Percentiles rank a stretch among this genome's conserved stretches.
Evolutionary conservation across 805 yeast species (phyloP).

Genomic region (Starmerella bombicola): DNA sequence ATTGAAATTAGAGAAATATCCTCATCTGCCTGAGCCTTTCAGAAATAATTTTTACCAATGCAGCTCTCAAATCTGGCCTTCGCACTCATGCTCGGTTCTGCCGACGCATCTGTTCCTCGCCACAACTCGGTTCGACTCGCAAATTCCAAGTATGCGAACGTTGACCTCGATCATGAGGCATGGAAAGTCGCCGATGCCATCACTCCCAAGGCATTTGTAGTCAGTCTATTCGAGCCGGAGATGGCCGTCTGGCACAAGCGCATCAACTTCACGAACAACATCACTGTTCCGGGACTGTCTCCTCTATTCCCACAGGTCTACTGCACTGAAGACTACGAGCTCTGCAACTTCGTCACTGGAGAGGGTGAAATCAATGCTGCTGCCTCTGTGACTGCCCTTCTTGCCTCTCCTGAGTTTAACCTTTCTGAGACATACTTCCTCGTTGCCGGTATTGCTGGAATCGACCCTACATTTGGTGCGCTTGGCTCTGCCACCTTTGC

Average conservation of each 20-base stretch:
- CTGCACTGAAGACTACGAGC: constrained; percentile 40
- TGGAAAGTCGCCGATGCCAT: constrained; percentile 14
- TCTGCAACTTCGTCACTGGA: constrained; percentile 56
- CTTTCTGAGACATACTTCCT: constrained; percentile 48
- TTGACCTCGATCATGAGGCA: constrained; percentile 6
- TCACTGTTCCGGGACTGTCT: constrained; percentile 54
- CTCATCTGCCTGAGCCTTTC: neutral
- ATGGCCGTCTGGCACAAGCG: constrained; percentile 41
- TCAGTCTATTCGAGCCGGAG: constrained; percentile 46
- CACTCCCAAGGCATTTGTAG: constrained; percentile 41
- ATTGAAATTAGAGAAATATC: too few relatives aligned
- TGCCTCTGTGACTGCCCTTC: constrained; percentile 41
- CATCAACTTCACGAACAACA: constrained; percentile 39
- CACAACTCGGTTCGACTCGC: neutral
- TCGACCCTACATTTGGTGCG: constrained; percentile 44
- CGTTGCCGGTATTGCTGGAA: constrained; percentile 56
- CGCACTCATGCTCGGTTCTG: neutral
- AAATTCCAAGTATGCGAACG: neutral
- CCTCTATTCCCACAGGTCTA: constrained; percentile 46
- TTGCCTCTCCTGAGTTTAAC: constrained; percentile 44
- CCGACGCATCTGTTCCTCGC: neutral
- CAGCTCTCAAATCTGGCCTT: neutral
- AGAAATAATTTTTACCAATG: neutral
- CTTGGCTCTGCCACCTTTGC: constrained; percentile 51
- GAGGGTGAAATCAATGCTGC: constrained; percentile 63